Evolutionary conservation across 345 rosid species (phyloP).

Genomic region (Geranium rotundifolium): DNA sequence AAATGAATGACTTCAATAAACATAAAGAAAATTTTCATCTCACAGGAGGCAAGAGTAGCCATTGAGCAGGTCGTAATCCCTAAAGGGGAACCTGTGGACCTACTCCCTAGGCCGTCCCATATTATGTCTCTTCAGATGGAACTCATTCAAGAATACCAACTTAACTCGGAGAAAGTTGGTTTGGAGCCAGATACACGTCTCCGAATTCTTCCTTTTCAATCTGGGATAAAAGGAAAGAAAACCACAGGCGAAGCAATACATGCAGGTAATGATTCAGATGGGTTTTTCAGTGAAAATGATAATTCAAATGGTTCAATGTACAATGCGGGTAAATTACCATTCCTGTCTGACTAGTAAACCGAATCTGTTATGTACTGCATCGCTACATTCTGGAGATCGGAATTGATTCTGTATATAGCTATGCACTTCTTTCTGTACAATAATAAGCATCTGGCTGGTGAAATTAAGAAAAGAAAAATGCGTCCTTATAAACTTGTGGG

Average conservation of each 20-base stretch:
- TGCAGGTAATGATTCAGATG: conserved; percentile 17
- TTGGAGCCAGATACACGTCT: conserved; percentile 38
- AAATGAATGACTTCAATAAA: not conserved
- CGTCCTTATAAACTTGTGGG: not conserved
- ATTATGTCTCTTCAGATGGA: conserved; percentile 56
- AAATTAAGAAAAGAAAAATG: not conserved
- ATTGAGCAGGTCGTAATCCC: conserved; percentile 70
- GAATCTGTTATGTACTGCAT: not conserved
- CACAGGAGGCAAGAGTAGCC: conserved; percentile 77
- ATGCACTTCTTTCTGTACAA: not conserved
- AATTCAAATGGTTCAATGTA: conserved; percentile 28
- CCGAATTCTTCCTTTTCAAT: conserved; percentile 48
- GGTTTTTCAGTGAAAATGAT: conserved; percentile 10
- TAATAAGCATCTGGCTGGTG: not conserved
- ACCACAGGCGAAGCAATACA: conserved; percentile 16
- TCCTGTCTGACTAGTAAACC: conserved; percentile 35
- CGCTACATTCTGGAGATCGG: not conserved
- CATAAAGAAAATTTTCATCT: not conserved
- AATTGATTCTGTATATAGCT: not conserved
- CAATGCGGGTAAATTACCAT: conserved; percentile 37
- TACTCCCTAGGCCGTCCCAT: conserved; percentile 50
- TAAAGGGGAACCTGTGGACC: conserved; percentile 49
- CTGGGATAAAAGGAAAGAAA: conserved; percentile 12
- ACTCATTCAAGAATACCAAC: conserved; percentile 42
- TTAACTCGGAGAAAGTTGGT: conserved; percentile 43